Evolutionary conservation across 2,329 filamentous ascomycete species (phyloP).

Genomic region (Chaetomium globosum): DNA sequence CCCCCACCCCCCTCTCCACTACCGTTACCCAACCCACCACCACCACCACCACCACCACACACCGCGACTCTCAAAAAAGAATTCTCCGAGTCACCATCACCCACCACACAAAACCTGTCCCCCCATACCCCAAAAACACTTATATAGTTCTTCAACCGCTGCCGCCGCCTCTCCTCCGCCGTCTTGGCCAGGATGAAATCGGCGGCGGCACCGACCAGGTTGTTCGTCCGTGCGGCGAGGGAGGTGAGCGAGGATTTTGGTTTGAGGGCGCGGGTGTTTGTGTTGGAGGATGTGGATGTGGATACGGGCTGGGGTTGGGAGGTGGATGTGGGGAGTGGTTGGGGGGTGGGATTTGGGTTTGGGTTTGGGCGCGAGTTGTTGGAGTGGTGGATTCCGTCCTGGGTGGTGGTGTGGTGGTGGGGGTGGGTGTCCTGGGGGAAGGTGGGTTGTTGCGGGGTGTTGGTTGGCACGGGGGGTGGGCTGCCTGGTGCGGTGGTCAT

Average conservation of each 20-base stretch:
- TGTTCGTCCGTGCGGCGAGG: background rate
- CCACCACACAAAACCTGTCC: slow-evolving; percentile 12
- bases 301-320: background rate
- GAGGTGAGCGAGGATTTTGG: background rate
- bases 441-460: background rate
- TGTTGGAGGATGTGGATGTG: background rate
- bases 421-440: background rate
- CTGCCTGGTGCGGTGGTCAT: background rate
- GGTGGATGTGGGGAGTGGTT: background rate
- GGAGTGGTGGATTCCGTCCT: background rate
- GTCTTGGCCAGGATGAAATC: background rate
- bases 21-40: background rate
- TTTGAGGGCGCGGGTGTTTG: background rate
- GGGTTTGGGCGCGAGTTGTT: background rate
- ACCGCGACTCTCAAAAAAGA: background rate
- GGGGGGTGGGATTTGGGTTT: background rate
- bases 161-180: slow-evolving; percentile 41
- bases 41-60: slow-evolving; percentile 3
- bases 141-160: slow-evolving; percentile 45
- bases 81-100: background rate
- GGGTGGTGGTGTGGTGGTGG: background rate
- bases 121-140: slow-evolving; percentile 38
- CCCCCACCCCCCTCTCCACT: background rate
- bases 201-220: background rate
- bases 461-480: background rate